Percentiles rank a stretch among this genome's conserved stretches.
Evolutionary conservation across 1,139 yeast species (phyloP).

Genomic region (Pichia sp.): DNA sequence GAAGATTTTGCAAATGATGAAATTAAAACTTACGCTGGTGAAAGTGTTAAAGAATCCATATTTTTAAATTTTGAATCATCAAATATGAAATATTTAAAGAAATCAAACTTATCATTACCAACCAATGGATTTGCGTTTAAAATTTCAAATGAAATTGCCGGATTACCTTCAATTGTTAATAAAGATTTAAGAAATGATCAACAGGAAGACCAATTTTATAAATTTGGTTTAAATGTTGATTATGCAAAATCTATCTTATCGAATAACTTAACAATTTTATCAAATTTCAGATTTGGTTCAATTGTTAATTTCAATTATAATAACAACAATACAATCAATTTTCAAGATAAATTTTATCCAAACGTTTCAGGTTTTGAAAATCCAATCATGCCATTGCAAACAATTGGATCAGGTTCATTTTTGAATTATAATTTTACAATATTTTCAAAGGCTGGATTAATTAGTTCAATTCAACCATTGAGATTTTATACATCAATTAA

Average conservation of each 20-base stretch:
- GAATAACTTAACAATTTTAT: slow-evolving; percentile 36
- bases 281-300: slow-evolving; percentile 36
- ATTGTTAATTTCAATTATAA: slow-evolving; percentile 20
- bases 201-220: slow-evolving; percentile 30
- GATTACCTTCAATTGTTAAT: slow-evolving; percentile 17
- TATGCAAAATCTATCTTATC: slow-evolving; percentile 31
- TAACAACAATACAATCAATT: slow-evolving; percentile 24
- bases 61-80: slow-evolving; percentile 19
- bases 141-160: slow-evolving; percentile 26
- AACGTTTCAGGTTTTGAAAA: slow-evolving; percentile 16
- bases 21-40: slow-evolving; percentile 31
- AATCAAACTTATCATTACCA: slow-evolving; percentile 25
- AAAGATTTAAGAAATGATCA: slow-evolving; percentile 4
- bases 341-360: slow-evolving; percentile 48
- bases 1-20: slow-evolving; percentile 37
- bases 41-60: slow-evolving; percentile 26
- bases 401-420: slow-evolving; percentile 33
- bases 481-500: slow-evolving; percentile 37
- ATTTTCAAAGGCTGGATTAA: slow-evolving; percentile 35
- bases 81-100: slow-evolving; percentile 30
- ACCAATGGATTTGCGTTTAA: slow-evolving; percentile 21
- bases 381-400: slow-evolving; percentile 16
- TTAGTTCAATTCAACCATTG: slow-evolving; percentile 26
- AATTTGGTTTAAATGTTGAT: slow-evolving; percentile 21
- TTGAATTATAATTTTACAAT: slow-evolving; percentile 26